These are phyloP conservation scores for Neonothopanus nambi DNA, from an alignment of 1,284 basidiomycete species.

Conservation along the genomic window DNA sequence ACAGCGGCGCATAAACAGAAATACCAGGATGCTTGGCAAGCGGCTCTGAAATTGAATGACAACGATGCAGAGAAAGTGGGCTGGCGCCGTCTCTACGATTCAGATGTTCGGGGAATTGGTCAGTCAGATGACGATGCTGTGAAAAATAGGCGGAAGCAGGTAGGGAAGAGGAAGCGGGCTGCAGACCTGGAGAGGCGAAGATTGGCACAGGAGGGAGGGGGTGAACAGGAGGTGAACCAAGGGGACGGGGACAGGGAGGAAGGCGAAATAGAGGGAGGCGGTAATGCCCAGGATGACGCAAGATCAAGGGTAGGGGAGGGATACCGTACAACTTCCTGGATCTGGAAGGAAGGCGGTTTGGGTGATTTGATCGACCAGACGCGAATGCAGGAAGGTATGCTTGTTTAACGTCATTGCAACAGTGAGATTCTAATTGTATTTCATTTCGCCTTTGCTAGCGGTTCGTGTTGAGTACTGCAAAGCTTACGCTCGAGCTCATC, in stretches of 20 bases:
- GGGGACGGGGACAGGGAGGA: too few species aligned
- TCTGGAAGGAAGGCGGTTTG: constrained; percentile 5
- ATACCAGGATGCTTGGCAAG: constrained; percentile 1
- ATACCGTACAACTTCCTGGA: neutral
- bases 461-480: neutral
- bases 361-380: neutral
- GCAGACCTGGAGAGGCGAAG: neutral
- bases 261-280: neutral
- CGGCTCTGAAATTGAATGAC: neutral
- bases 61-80: neutral
- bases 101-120: constrained; percentile 1
- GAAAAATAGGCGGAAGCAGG: neutral
- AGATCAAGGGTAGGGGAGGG: constrained; percentile 1
- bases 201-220: too few species aligned
- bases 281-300: neutral
- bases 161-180: neutral
- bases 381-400: neutral
- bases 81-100: neutral
- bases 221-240: too few species aligned
- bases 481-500: neutral
- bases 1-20: neutral
- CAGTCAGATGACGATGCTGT: neutral
- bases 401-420: too few species aligned
- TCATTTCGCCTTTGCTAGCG: too few species aligned
- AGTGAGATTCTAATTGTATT: too few species aligned